Conservation (phyloP, 371 early-diverging fungal species). For the Apophysomyces variabilis region DNA sequence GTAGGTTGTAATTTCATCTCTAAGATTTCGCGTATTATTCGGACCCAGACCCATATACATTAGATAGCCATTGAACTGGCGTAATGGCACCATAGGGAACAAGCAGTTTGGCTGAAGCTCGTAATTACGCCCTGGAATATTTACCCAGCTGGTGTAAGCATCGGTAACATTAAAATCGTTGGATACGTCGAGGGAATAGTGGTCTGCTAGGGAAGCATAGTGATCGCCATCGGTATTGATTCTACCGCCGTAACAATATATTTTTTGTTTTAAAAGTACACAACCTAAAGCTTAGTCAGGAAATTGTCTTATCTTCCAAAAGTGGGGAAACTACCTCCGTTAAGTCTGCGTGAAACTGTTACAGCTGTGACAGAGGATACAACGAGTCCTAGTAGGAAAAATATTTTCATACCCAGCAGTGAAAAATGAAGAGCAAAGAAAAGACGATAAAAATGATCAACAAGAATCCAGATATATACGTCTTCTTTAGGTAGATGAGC, state of each 20-base stretch:
- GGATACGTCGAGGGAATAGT: background rate
- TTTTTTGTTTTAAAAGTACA: background rate
- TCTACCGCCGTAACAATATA: conserved; percentile 5
- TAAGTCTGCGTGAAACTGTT: too few relatives aligned
- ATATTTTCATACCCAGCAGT: too few relatives aligned
- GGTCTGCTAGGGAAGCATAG: background rate
- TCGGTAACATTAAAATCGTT: background rate
- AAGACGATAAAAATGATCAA: too few relatives aligned
- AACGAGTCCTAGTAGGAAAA: too few relatives aligned
- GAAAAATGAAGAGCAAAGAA: too few relatives aligned
- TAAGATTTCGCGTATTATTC: conserved; percentile 14
- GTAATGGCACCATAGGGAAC: conserved; percentile 18
- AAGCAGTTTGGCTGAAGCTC: conserved; percentile 14
- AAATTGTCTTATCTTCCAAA: too few relatives aligned
- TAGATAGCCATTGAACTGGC: conserved; percentile 4
- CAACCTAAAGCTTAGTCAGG: background rate
- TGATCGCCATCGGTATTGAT: background rate
- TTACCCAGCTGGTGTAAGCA: background rate
- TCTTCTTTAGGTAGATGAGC: too few relatives aligned
- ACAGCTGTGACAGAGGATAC: too few relatives aligned
- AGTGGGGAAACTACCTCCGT: too few relatives aligned
- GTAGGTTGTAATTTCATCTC: conserved; percentile 16
- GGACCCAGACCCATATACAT: conserved; percentile 17
- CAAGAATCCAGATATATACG: too few relatives aligned
- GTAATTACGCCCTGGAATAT: background rate